Base-by-base conservation (phyloP, 495 filamentous ascomycete genomes). In the Podospora tetraspora region DNA sequence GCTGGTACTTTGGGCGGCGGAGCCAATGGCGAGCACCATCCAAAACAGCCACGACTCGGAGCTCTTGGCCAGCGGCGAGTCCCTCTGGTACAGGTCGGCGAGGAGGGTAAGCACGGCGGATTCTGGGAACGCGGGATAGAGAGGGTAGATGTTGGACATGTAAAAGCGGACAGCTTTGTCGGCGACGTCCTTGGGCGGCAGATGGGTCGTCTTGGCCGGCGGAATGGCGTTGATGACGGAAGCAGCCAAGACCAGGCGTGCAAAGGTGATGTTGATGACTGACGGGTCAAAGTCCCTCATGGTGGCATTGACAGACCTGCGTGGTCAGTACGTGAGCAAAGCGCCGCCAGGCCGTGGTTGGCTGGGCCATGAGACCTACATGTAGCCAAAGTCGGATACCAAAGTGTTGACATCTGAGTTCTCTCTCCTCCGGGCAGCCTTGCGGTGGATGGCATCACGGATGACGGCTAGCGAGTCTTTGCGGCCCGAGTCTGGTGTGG, bases 281-380 rank as follows among this genome's bases (percentile, higher is more conserved):
- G 94, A 93, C 10, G 92, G 91, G 75, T 94, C 89, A 72, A 96
- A 98, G 77, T 97, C 94, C 66, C 92, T 85, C 6, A 94, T 93
- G 3, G 92, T 95, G 29, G 94, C 92, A 81, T 95, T 96, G 72
- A 98, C 89, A 8, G 93, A 91, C 65, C 92, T 96, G 68, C 43
- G 1, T 60, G 23, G 21, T 0, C 8, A 29, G 63, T 77, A 22
- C 61, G 74, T 67, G 24, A 68, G 25, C 24, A 16, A 52, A 19
- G 8, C 61, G 13, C 19, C n/a, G 61, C 12, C 27, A 3, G 30
- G 43, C 19, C 43, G 62, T 24, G 30, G 32, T 52, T 24, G 57
- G 12, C 64, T 37, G 16, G 34, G 21, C 29, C 62, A 57, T 19
- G 19, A 61, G 61, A 68, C 87, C 72, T 68, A 92, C 88, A 94